A percentile compares a stretch with the other conserved stretches of the same genome.
These are phyloP conservation scores for Akanthomyces lecanii DNA, from an alignment of 2,329 filamentous ascomycete species.

Conservation along the genomic window DNA sequence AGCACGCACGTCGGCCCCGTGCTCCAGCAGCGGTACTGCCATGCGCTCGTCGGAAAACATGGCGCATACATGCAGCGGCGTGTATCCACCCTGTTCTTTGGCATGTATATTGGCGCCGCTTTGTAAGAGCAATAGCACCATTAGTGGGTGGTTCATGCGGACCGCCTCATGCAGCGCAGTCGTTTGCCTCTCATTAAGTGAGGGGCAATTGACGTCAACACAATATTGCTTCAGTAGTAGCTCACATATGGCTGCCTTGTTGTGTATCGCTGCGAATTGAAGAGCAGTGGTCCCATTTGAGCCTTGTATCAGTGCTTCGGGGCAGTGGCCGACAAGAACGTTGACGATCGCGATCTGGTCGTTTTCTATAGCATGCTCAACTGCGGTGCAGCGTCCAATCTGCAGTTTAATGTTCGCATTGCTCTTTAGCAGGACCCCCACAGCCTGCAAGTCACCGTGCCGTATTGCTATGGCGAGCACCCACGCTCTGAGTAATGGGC, in stretches of 20 bases:
- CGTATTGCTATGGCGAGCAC: not conserved
- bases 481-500: not conserved
- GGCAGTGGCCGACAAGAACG: not conserved
- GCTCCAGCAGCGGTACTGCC: not conserved
- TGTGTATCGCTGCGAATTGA: not conserved
- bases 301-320: not conserved
- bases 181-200: not conserved
- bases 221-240: not conserved
- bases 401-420: not conserved
- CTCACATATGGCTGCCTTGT: not conserved
- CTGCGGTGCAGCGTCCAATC: too few relatives aligned
- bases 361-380: not conserved
- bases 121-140: not conserved
- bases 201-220: not conserved
- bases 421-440: not conserved
- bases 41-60: not conserved
- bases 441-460: not conserved
- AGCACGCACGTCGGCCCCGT: not conserved
- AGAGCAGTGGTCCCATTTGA: not conserved
- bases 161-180: not conserved
- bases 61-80: not conserved
- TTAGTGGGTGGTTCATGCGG: not conserved
- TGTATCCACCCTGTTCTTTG: not conserved
- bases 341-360: not conserved
- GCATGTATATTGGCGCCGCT: not conserved